Base-by-base conservation (phyloP, 441 rosid species). In the Pelargonium australe region DNA sequence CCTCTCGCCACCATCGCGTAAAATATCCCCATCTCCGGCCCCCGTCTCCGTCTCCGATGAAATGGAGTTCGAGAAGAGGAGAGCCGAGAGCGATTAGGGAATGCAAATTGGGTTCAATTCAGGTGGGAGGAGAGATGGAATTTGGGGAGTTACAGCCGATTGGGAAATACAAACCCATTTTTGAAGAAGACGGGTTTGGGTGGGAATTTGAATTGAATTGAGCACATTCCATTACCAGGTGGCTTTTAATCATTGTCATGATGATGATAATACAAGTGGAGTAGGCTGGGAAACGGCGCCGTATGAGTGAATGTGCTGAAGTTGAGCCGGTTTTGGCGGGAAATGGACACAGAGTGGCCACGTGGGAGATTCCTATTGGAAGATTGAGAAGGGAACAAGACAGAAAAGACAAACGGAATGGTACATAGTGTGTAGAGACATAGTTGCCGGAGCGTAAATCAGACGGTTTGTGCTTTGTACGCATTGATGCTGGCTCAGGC, bases 1-100 rank as follows among this genome's bases (percentile, higher is more conserved):
- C 92, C 96, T 57, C 93, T 85, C 40, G 97, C 95, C 70, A 94
- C 92, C 76, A 94, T 84, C 78, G 89, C 88, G 79, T 80, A 91
- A 0, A 89, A 81, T 20, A 94, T 89, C 82, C 92, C 91, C 98
- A 91, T 94, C 82, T 7, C 71, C 57, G 57, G 23, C 11, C 53
- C 1, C 51, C 51, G 14, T 1, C 57, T 64, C 16, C 72, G 62
- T 23, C 23, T 20, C 23, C 3, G 63, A 58, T 58, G 23, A 20
- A 20, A 20, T 20, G 28, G 9, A 16, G 16, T 7, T n/a, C 20
- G 11, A 23, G 12, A 20, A 7, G 63, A 58, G 25, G 6, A 8
- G 31, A 58, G 31, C 9, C 2, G 60, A 53, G 60, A 53, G n/a
- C 57, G 57, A 49, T 49, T 49, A 49, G 57, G 16, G 57, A 12